Conservation (phyloP, 148 eudicot species). For the Oxyria digyna region DNA sequence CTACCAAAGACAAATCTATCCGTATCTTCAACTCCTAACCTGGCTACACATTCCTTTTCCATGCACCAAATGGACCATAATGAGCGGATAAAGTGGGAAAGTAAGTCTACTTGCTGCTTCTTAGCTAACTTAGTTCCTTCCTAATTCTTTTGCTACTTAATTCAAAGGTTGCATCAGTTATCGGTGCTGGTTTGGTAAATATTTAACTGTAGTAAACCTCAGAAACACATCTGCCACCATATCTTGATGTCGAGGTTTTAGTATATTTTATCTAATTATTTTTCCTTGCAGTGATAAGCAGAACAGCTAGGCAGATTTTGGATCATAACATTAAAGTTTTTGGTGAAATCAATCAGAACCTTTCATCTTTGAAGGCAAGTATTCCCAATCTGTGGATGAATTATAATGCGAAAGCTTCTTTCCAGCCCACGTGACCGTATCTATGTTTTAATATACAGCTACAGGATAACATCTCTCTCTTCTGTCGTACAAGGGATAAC, state of each 20-base stretch:
- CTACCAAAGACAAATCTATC: conserved; percentile 37
- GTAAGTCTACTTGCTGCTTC: background rate
- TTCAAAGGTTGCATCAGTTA: background rate
- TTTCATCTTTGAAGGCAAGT: conserved; percentile 48
- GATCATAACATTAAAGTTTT: conserved; percentile 46
- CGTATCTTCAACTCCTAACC: conserved; percentile 28
- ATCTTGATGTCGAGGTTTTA: background rate
- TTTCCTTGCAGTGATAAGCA: background rate
- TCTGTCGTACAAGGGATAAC: conserved; percentile 9
- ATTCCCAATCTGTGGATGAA: background rate
- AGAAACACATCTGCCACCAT: background rate
- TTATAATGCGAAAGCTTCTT: background rate
- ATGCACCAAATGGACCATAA: conserved; percentile 35
- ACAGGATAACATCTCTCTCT: conserved; percentile 4
- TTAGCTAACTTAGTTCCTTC: background rate
- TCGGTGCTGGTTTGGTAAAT: background rate
- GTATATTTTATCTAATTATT: background rate
- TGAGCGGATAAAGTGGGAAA: conserved; percentile 16
- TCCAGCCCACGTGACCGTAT: background rate
- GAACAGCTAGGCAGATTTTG: conserved; percentile 39
- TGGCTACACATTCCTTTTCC: conserved; percentile 39
- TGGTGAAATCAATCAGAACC: conserved; percentile 42
- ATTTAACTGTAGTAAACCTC: background rate
- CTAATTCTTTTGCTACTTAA: background rate
- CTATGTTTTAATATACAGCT: conserved; percentile 1